Conservation (phyloP, 148 eudicot species). For the Talinum fruticosum region DNA sequence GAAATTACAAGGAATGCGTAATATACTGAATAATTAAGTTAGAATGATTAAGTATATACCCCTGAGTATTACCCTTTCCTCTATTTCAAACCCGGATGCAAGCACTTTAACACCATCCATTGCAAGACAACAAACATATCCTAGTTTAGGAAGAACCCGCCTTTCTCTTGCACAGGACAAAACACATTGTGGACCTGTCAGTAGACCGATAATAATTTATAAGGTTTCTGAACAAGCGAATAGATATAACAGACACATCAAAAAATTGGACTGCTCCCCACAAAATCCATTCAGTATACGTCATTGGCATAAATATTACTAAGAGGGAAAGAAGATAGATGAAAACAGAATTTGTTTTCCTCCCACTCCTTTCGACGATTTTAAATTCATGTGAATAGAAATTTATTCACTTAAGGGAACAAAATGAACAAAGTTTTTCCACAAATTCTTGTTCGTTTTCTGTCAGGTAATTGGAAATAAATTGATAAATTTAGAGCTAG, state of each 20-base stretch:
- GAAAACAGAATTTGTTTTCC: background rate
- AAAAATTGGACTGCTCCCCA: background rate
- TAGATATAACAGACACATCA: background rate
- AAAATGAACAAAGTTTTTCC: too few relatives aligned
- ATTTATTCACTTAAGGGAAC: background rate
- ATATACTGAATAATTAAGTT: background rate
- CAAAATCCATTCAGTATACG: background rate
- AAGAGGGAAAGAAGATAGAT: background rate
- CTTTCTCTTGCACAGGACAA: constrained; percentile 90
- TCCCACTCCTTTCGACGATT: background rate
- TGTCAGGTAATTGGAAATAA: background rate
- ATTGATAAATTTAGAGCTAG: background rate
- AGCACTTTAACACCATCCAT: constrained; percentile 93
- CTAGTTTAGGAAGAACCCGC: constrained; percentile 69
- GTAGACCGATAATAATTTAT: background rate
- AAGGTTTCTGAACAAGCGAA: background rate
- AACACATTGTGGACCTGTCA: constrained; percentile 92
- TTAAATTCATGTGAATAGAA: background rate
- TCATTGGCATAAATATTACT: background rate
- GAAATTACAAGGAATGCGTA: background rate
- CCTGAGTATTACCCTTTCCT: constrained; percentile 62
- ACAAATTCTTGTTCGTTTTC: background rate
- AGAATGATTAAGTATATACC: constrained; percentile 14
- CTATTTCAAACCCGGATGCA: constrained; percentile 75
- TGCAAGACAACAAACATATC: constrained; percentile 90